Conservation (phyloP, 176 grass and related monocot species). For the Triticum urartu region DNA sequence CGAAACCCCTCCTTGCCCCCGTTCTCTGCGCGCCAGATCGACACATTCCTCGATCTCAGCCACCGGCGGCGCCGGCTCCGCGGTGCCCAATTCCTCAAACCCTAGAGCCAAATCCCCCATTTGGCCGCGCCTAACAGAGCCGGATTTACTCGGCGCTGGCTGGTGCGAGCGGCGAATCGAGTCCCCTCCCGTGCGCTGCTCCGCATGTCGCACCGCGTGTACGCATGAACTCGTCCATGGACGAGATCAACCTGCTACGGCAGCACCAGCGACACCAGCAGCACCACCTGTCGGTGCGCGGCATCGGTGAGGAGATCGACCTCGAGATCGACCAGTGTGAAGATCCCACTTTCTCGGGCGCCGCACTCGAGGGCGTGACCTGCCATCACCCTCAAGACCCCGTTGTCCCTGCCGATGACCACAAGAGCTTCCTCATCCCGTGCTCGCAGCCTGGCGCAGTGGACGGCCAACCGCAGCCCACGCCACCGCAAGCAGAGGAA, state of each 20-base stretch:
- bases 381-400: constrained; percentile 49
- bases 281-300: constrained; percentile 80
- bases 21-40: background rate
- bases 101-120: constrained; percentile 32
- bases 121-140: background rate
- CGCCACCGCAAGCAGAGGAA: constrained; percentile 36
- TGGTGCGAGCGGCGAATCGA: background rate
- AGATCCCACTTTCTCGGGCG: constrained; percentile 73
- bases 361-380: constrained; percentile 50
- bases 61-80: background rate
- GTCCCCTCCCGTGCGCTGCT: background rate
- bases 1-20: background rate
- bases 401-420: constrained; percentile 52
- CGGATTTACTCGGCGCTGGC: constrained; percentile 7
- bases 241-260: constrained; percentile 85
- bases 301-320: constrained; percentile 94
- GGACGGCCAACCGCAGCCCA: constrained; percentile 36
- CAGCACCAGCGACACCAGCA: constrained; percentile 73
- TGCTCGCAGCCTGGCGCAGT: constrained; percentile 34
- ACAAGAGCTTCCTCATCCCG: constrained; percentile 79
- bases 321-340: constrained; percentile 88
- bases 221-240: constrained; percentile 71
- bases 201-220: constrained; percentile 9
- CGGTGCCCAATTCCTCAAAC: constrained; percentile 21
- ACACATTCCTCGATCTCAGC: background rate